These are phyloP conservation scores for Solanum paucissectum DNA, from an alignment of 257 asterid genomes.

Conservation along the genomic window DNA sequence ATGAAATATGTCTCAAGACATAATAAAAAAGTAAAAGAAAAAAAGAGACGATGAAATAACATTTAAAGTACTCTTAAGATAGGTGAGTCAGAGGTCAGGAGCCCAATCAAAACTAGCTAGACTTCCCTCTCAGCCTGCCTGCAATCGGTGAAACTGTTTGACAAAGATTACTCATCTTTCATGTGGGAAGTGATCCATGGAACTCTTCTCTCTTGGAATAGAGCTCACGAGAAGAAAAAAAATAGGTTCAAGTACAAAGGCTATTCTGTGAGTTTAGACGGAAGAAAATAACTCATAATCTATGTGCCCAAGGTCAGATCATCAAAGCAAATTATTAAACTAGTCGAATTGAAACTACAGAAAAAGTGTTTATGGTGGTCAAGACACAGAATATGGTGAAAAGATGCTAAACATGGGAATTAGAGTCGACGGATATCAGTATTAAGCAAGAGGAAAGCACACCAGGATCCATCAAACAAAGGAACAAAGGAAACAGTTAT, in stretches of 20 bases:
- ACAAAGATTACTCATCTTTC: background rate
- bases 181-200: background rate
- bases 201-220: background rate
- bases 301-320: background rate
- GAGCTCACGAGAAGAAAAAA: background rate
- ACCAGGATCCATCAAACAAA: background rate
- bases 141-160: background rate
- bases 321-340: background rate
- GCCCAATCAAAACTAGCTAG: background rate
- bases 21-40: background rate
- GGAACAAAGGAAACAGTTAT: background rate
- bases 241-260: background rate
- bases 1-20: background rate
- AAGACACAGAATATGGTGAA: background rate
- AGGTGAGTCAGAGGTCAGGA: background rate
- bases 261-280: background rate
- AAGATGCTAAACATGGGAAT: background rate
- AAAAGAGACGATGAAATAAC: background rate
- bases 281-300: background rate
- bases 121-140: background rate
- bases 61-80: background rate
- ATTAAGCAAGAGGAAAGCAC: background rate
- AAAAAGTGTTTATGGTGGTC: background rate
- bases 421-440: background rate
- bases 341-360: background rate